Evolutionary conservation across 2,329 filamentous ascomycete genomes (phyloP).

Genomic region (Pezicula neosporulosa): DNA sequence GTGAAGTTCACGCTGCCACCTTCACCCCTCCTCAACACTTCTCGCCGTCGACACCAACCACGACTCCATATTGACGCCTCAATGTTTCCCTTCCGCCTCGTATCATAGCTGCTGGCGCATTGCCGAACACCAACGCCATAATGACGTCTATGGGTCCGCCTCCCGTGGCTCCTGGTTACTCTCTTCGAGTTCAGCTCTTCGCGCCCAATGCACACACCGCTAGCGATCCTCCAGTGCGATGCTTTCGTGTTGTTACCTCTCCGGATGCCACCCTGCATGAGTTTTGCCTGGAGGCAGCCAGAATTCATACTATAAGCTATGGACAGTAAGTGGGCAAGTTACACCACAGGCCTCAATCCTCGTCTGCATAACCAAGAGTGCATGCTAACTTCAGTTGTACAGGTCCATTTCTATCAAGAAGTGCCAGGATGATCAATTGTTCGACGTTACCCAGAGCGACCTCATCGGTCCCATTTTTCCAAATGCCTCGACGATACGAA

Average conservation of each 20-base stretch:
- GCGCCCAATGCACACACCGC: constrained; percentile 14
- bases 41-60: too few relatives aligned
- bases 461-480: constrained; percentile 23
- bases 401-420: constrained; percentile 27
- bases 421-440: constrained; percentile 27
- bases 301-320: constrained; percentile 27
- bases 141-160: constrained; percentile 22
- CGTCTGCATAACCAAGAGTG: neutral
- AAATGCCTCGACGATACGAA: constrained; percentile 21
- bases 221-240: constrained; percentile 21
- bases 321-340: constrained; percentile 19
- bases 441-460: constrained; percentile 26
- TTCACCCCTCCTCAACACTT: too few relatives aligned
- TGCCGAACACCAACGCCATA: constrained; percentile 10
- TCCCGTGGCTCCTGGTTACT: constrained; percentile 21
- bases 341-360: neutral
- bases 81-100: neutral
- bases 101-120: neutral
- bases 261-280: constrained; percentile 25
- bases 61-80: neutral
- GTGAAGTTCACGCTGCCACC: too few relatives aligned
- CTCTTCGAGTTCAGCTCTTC: constrained; percentile 27
- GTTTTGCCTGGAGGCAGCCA: constrained; percentile 25
- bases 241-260: constrained; percentile 24
- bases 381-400: constrained; percentile 1